phyloP scores from a whole-genome alignment of 805 yeast genomes.

The Saccharomyces mikatae region DNA sequence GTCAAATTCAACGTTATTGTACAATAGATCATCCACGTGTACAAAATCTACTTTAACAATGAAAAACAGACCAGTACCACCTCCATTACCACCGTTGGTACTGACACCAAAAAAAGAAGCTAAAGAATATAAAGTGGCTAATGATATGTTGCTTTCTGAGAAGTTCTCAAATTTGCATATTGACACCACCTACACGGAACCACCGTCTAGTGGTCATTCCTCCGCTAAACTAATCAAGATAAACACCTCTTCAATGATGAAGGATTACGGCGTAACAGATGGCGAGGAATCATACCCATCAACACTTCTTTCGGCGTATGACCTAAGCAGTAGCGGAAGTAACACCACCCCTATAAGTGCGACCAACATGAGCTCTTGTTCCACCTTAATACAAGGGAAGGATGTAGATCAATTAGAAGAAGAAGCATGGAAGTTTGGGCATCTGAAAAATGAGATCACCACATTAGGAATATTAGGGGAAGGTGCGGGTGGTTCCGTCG shows the following conservation, averaged over 20 bases:
- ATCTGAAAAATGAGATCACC: slow-evolving; percentile 46
- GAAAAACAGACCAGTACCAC: slow-evolving; percentile 21
- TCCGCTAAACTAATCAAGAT: not conserved
- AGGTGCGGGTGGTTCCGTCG: slow-evolving; percentile 85
- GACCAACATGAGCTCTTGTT: not conserved
- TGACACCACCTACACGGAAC: not conserved
- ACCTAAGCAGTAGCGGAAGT: slow-evolving; percentile 5
- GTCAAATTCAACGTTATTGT: not conserved
- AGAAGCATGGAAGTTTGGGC: slow-evolving; percentile 60
- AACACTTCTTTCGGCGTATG: slow-evolving; percentile 11
- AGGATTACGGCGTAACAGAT: slow-evolving; percentile 5
- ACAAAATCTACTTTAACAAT: slow-evolving; percentile 19
- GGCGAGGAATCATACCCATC: slow-evolving; percentile 11
- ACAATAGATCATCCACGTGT: slow-evolving; percentile 21
- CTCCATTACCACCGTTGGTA: slow-evolving; percentile 14
- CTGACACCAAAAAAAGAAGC: not conserved
- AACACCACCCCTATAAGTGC: slow-evolving; percentile 1
- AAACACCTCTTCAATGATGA: not conserved
- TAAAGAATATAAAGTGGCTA: not conserved
- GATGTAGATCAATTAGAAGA: slow-evolving; percentile 53
- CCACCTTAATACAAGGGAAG: slow-evolving; percentile 9
- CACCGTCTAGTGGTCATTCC: not conserved
- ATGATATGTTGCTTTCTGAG: not conserved
- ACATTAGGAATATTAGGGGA: slow-evolving; percentile 73
- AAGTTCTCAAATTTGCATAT: not conserved